Conservation (phyloP, 306 rosid genomes). For the Rubus parviflorus region DNA sequence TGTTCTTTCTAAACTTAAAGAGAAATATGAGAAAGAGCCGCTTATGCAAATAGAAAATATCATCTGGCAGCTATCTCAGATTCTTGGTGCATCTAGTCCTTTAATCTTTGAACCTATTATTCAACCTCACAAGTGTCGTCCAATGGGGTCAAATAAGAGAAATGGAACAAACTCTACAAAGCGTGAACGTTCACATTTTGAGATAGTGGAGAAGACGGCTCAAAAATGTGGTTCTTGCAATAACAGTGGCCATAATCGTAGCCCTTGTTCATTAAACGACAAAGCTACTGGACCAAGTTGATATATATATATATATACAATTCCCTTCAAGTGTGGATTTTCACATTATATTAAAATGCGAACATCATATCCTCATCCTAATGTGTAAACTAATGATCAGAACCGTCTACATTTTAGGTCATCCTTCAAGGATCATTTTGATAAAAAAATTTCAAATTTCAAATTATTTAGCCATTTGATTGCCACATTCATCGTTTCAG, state of each 20-base stretch:
- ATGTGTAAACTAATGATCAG: no score
- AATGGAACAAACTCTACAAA: background rate
- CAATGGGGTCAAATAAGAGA: background rate
- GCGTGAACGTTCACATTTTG: background rate
- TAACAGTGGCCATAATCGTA: background rate
- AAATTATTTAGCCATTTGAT: no score
- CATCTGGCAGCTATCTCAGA: background rate
- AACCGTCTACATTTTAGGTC: no score
- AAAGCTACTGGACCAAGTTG: background rate
- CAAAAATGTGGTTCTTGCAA: background rate
- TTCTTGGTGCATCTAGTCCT: background rate
- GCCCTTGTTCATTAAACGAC: background rate
- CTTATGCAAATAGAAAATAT: background rate
- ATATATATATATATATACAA: no score
- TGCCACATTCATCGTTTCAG: no score
- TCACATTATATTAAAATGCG: no score
- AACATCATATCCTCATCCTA: no score
- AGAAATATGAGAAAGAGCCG: background rate
- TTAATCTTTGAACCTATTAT: background rate
- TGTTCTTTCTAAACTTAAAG: background rate
- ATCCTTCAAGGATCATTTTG: no score
- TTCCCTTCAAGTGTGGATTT: no score
- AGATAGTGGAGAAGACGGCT: background rate
- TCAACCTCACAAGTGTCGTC: background rate
- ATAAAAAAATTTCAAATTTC: no score